A percentile compares a stretch with the other conserved stretches of the same genome.
These are phyloP conservation scores for Heliamphora exappendiculata DNA, from an alignment of 148 eudicot species.

Conservation along the genomic window DNA sequence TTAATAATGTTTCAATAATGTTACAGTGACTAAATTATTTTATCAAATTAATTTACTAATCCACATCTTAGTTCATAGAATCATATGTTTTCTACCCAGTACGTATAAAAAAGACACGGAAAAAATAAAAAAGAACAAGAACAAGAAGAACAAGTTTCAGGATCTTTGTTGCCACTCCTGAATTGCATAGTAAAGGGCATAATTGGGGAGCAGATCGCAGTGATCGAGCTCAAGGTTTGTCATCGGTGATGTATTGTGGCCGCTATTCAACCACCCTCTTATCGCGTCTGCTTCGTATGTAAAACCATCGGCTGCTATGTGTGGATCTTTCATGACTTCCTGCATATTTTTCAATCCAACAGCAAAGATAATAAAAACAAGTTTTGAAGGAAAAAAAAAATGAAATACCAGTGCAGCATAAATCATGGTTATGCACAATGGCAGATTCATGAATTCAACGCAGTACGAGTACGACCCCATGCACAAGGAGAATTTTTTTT, in stretches of 20 bases:
- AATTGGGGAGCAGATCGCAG: constrained; percentile 64
- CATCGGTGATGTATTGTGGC: constrained; percentile 81
- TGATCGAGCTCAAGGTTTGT: constrained; percentile 67
- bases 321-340: constrained; percentile 85
- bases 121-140: not conserved
- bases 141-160: constrained; percentile 11
- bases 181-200: constrained; percentile 70
- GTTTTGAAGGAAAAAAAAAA: not conserved
- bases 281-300: constrained; percentile 85
- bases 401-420: not conserved
- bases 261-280: constrained; percentile 72
- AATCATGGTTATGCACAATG: not conserved
- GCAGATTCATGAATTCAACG: too few relatives aligned
- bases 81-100: not conserved
- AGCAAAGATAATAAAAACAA: not conserved
- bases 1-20: too few relatives aligned
- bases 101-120: not conserved
- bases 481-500: too few relatives aligned
- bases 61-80: not conserved
- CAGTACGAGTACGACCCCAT: too few relatives aligned
- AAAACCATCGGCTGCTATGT: constrained; percentile 81
- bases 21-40: too few relatives aligned
- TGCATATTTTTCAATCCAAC: constrained; percentile 20
- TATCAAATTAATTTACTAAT: too few relatives aligned
- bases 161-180: constrained; percentile 65